These are phyloP conservation scores for Cercospora nicotianae DNA, from an alignment of 2,329 filamentous ascomycete species.

Conservation along the genomic window DNA sequence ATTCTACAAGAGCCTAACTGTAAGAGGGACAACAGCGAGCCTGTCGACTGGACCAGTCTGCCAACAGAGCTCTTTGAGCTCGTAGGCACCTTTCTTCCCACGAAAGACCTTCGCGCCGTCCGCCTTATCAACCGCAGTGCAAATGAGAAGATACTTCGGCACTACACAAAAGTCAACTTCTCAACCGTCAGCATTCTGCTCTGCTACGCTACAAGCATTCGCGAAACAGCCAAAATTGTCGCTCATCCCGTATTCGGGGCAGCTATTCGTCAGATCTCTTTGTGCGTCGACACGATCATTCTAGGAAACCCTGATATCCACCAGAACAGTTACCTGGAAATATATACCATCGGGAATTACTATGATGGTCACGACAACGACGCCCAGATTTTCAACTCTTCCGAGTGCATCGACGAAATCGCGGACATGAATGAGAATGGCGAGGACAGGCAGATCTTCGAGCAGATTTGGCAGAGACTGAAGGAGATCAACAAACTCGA, in stretches of 20 bases:
- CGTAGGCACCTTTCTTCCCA: background rate
- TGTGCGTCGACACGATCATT: background rate
- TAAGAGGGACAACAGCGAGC: background rate
- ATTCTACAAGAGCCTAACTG: background rate
- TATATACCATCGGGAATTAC: background rate
- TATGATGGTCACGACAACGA: background rate
- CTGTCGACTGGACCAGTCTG: background rate
- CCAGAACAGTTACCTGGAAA: background rate
- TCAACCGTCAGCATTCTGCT: background rate
- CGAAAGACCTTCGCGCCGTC: background rate
- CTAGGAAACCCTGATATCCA: background rate
- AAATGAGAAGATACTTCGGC: background rate
- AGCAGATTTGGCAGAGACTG: background rate
- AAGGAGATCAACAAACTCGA: background rate
- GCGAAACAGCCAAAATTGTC: background rate
- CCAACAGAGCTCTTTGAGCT: background rate
- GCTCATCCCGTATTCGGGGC: background rate
- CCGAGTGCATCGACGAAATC: background rate
- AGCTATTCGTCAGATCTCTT: background rate
- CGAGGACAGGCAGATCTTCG: background rate
- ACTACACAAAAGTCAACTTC: background rate
- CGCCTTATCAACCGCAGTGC: background rate
- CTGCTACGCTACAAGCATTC: background rate
- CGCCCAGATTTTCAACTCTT: background rate
- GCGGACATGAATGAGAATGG: background rate